phyloP scores from a whole-genome alignment of 192 early-diverging fungal genomes.

The Chytriomyces hyalinus region DNA sequence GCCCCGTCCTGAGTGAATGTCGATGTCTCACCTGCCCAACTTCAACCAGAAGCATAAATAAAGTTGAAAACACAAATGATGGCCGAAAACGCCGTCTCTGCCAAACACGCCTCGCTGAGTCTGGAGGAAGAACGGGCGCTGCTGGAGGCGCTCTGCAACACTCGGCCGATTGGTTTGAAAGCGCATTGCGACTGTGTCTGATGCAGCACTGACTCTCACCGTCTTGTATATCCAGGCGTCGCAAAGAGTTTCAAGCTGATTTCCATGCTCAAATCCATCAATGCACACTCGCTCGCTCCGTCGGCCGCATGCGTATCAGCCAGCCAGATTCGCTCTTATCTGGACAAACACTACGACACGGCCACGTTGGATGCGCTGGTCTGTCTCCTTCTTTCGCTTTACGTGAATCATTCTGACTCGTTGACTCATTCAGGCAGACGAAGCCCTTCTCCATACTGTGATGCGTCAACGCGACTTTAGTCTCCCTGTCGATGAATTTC shows the following conservation, averaged over 20 bases:
- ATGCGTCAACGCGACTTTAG: not conserved
- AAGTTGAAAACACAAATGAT: no score
- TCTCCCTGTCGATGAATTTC: not conserved
- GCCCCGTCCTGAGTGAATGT: not conserved
- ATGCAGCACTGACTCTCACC: not conserved
- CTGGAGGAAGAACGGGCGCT: slow-evolving; percentile 9
- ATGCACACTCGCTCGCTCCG: not conserved
- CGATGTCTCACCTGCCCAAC: slow-evolving; percentile 47
- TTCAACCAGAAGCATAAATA: slow-evolving; percentile 47
- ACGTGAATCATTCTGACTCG: not conserved
- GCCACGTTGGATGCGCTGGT: not conserved
- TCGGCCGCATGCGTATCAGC: not conserved
- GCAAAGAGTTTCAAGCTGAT: slow-evolving; percentile 2
- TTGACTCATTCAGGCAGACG: not conserved
- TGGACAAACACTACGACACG: not conserved
- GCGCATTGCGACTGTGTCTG: not conserved
- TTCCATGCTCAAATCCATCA: not conserved
- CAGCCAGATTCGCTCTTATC: not conserved
- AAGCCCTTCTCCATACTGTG: not conserved
- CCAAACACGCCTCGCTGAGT: not conserved
- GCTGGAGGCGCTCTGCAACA: slow-evolving; percentile 23
- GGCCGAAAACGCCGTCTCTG: no score
- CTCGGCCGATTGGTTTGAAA: slow-evolving; percentile 13
- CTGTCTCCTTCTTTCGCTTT: not conserved
- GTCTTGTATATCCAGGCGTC: not conserved